A percentile compares a stretch with the other conserved stretches of the same genome.
phyloP scores from a whole-genome alignment of 176 grass and related monocot genomes.

The Avena atlantica region DNA sequence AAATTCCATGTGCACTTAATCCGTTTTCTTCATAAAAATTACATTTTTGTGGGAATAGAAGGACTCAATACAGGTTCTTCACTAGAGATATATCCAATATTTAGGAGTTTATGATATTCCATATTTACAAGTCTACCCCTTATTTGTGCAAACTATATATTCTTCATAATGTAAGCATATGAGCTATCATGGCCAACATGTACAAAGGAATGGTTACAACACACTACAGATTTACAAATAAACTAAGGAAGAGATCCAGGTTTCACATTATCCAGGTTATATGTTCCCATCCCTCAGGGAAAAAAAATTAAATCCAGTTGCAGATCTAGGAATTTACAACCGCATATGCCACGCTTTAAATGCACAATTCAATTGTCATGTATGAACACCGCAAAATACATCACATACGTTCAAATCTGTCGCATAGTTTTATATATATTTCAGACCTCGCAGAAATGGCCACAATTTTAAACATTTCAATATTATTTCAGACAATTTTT shows the following conservation, averaged over 20 bases:
- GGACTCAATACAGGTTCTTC: conserved; percentile 17
- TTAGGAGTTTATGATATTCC: background rate
- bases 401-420: background rate
- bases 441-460: background rate
- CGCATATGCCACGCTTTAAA: background rate
- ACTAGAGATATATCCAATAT: background rate
- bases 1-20: background rate
- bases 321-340: background rate
- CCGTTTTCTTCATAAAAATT: background rate
- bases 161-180: conserved; percentile 9
- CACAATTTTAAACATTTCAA: background rate
- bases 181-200: background rate
- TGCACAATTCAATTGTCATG: background rate
- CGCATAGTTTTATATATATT: background rate
- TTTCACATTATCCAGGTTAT: conserved; percentile 2
- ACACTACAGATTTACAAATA: background rate
- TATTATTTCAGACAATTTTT: background rate
- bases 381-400: background rate
- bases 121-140: too few species aligned
- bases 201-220: background rate
- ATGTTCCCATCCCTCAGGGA: background rate
- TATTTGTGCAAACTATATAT: background rate
- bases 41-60: conserved; percentile 5
- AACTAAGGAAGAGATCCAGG: conserved; percentile 18
- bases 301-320: background rate